These are phyloP conservation scores for Camelina laxa DNA, from an alignment of 345 rosid genomes.

Conservation along the genomic window DNA sequence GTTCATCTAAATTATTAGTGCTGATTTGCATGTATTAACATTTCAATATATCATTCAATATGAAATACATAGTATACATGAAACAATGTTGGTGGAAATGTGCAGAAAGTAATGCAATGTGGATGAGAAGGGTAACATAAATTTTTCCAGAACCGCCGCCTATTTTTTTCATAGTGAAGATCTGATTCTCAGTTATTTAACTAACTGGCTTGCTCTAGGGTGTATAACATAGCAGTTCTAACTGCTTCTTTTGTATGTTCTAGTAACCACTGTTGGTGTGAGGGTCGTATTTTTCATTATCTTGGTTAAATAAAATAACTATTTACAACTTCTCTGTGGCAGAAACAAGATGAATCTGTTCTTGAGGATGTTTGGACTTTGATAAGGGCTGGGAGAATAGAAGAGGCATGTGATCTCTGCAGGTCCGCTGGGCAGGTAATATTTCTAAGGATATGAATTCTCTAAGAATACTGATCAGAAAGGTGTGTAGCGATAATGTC, in stretches of 20 bases:
- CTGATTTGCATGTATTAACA: constrained; percentile 16
- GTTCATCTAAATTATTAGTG: constrained; percentile 20
- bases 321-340: constrained; percentile 31
- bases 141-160: neutral
- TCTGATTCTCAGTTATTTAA: constrained; percentile 6
- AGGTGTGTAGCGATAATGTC: constrained; percentile 11
- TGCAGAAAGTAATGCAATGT: constrained; percentile 23
- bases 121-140: constrained; percentile 1
- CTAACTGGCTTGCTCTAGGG: constrained; percentile 24
- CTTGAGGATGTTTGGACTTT: constrained; percentile 97
- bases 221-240: constrained; percentile 12
- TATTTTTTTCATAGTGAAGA: neutral
- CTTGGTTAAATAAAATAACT: neutral
- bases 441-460: constrained; percentile 2
- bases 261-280: constrained; percentile 25
- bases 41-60: neutral
- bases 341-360: constrained; percentile 98
- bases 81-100: constrained; percentile 22
- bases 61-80: constrained; percentile 18
- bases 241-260: constrained; percentile 17
- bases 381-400: constrained; percentile 90
- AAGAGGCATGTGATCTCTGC: constrained; percentile 94
- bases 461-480: constrained; percentile 18
- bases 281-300: constrained; percentile 2
- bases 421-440: constrained; percentile 96